Evolutionary conservation across 176 grass and related monocot species (phyloP), one percentile per base, ranked within the genome.

Genomic region (Oryza officinalis): DNA sequence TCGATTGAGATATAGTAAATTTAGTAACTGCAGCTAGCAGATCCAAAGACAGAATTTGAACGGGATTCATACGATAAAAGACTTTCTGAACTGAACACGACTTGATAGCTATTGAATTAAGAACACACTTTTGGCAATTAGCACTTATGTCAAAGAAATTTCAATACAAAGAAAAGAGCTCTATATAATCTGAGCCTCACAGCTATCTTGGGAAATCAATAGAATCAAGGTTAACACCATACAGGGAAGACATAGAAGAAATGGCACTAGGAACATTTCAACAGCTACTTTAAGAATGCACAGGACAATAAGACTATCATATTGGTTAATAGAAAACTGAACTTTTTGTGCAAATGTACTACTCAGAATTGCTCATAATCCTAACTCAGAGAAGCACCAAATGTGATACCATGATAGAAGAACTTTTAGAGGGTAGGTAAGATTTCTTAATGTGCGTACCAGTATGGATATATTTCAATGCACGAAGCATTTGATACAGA

Each of bases 391-490:
- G 22, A 44, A 79, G 44, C 49, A 57, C 9, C 47, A 63, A 63
- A 14, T 20, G 77, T 63, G 6, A 44, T 41, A 52, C 15, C 65
- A 73, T 73, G 47, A 74, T 14, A 75, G 18, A 59, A 65, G 67
- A 71, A 4, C 26, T 57, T 79, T 46, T 0, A 44, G 18, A 11
- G 1, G 8, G 45, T 43, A 75, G 30, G 41, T 20, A 8, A 23
- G 23, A 67, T 77, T 54, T 14, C 23, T 20, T 10, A 69, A 54
- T 47, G 60, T 72, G 43, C 45, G 40, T 92, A 93, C 96, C 96
- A 11, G 93, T 93, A 93, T 98, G 96, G 37, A 98, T 98, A 77
- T 91, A 98, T 73, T 98, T 98, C 85, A 98, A 18, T 4, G 96
- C 96, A 17, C 96, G 88, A 28, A 98, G 93, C 91, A 98, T 91